Conservation (phyloP, 441 rosid species). For the Euphorbia celastroides region DNA sequence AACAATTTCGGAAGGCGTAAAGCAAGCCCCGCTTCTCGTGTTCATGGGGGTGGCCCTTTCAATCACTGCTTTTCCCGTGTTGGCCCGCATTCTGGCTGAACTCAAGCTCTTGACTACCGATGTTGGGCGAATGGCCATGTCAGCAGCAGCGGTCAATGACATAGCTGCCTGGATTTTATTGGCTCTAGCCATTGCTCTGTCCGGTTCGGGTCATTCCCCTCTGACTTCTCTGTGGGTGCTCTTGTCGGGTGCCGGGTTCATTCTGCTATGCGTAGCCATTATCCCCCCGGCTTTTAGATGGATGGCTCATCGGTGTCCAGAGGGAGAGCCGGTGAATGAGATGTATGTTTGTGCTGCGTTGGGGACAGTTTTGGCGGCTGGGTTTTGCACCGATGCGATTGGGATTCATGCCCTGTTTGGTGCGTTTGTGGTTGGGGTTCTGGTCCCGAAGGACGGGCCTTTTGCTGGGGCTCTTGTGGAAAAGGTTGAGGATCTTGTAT, state of each 20-base stretch:
- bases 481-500: conserved; percentile 78
- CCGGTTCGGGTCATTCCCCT: conserved; percentile 46
- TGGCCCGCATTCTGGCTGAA: no score
- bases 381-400: conserved; percentile 58
- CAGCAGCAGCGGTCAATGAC: conserved; percentile 86
- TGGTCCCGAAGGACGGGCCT: no score
- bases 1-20: conserved; percentile 47
- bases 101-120: no score
- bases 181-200: conserved; percentile 76
- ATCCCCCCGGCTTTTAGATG: conserved; percentile 45
- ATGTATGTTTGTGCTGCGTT: conserved; percentile 58
- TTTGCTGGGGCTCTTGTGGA: conserved; percentile 55
- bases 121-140: conserved; percentile 89
- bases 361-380: conserved; percentile 48
- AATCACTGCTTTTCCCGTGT: no score
- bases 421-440: no score
- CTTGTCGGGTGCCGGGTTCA: conserved; percentile 47
- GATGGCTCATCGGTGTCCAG: conserved; percentile 55
- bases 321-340: conserved; percentile 72
- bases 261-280: conserved; percentile 24
- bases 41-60: conserved; percentile 38
- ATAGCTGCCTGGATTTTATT: conserved; percentile 83
- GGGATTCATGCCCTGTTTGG: conserved; percentile 80
- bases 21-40: conserved; percentile 46
- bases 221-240: conserved; percentile 64